Conservation (phyloP, 2,329 filamentous ascomycete genomes). For the Aspergillus eucalypticola region DNA sequence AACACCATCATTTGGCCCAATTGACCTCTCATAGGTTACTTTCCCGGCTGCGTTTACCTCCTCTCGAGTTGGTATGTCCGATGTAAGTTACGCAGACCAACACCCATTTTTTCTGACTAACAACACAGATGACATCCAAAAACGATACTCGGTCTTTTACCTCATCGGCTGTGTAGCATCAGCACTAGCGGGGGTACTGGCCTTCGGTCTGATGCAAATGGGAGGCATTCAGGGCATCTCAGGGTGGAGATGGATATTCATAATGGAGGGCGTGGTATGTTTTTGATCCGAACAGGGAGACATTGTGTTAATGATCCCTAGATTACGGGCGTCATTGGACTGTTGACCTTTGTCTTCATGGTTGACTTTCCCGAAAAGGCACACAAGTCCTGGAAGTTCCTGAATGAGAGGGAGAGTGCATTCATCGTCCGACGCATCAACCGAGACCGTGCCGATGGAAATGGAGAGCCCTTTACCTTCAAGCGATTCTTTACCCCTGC, state of each 20-base stretch:
- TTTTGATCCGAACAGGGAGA: background rate
- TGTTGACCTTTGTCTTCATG: constrained; percentile 37
- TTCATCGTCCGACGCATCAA: constrained; percentile 56
- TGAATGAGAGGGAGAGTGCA: constrained; percentile 43
- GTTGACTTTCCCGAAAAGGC: constrained; percentile 41
- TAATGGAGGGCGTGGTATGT: constrained; percentile 51
- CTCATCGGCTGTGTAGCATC: constrained; percentile 51
- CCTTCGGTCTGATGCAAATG: constrained; percentile 45
- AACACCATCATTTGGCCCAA: background rate
- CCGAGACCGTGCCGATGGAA: constrained; percentile 54
- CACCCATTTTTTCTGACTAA: background rate
- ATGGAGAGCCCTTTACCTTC: constrained; percentile 50
- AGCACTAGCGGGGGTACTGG: constrained; percentile 51
- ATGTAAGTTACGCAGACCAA: constrained; percentile 22
- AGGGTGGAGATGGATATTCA: constrained; percentile 59
- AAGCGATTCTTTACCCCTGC: constrained; percentile 50
- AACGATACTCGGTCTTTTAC: constrained; percentile 49
- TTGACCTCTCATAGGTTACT: constrained; percentile 65
- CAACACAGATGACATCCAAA: constrained; percentile 32
- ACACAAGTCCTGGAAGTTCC: constrained; percentile 36
- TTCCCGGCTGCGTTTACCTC: constrained; percentile 69
- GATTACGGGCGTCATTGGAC: constrained; percentile 31
- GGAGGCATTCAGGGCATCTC: constrained; percentile 45
- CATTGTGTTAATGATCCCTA: constrained; percentile 8
- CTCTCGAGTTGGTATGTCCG: constrained; percentile 72